Conservation (phyloP, 768 basidiomycete genomes). For the Russula griseocarnosa region DNA sequence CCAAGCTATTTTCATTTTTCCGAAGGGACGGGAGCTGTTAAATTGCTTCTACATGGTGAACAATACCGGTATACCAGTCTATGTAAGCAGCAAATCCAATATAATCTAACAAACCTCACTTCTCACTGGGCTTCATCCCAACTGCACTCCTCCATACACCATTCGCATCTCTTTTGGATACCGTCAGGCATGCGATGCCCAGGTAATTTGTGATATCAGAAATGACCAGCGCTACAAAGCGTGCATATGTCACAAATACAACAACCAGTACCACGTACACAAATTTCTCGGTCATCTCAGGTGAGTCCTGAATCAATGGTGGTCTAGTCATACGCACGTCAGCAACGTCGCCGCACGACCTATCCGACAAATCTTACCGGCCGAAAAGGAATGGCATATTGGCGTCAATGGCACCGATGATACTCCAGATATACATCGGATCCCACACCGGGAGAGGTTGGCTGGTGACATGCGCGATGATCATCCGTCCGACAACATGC, state of each 20-base stretch:
- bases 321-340: constrained; percentile 37
- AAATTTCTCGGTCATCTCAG: constrained; percentile 59
- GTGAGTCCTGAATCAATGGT: constrained; percentile 71
- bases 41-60: no score
- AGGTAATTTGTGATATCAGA: constrained; percentile 84
- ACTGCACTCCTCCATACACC: constrained; percentile 53
- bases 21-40: no score
- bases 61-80: no score
- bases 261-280: constrained; percentile 66
- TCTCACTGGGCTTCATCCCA: constrained; percentile 28
- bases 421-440: constrained; percentile 79
- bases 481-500: constrained; percentile 88
- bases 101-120: constrained; percentile 8
- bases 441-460: constrained; percentile 83
- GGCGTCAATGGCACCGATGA: constrained; percentile 76
- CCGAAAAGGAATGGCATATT: constrained; percentile 67
- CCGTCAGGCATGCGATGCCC: constrained; percentile 93
- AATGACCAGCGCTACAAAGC: constrained; percentile 82
- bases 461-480: constrained; percentile 87
- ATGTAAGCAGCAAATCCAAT: not conserved
- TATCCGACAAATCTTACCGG: constrained; percentile 44
- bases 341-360: not conserved
- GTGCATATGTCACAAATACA: constrained; percentile 65
- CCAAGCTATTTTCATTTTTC: no score
- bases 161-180: constrained; percentile 72